phyloP scores from a whole-genome alignment of 306 rosid species.

The Canavalia gladiata region DNA sequence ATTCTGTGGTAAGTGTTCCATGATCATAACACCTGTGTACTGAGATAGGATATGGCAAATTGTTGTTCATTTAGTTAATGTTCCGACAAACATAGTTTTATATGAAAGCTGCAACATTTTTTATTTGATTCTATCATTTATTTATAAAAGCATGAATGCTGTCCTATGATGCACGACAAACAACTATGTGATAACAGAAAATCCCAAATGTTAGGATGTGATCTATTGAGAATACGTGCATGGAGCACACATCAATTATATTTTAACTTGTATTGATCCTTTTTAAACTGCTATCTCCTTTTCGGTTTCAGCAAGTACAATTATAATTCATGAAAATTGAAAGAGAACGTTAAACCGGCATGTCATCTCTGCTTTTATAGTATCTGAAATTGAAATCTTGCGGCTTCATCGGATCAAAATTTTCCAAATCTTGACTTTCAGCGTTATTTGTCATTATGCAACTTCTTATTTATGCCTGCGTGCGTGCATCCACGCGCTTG shows the following conservation, averaged over 20 bases:
- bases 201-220: background rate
- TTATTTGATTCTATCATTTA: constrained; percentile 29
- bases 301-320: background rate
- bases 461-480: background rate
- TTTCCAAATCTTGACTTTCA: background rate
- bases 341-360: constrained; percentile 13
- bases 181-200: constrained; percentile 12
- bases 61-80: constrained; percentile 29
- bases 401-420: background rate
- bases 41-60: constrained; percentile 8
- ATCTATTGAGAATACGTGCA: constrained; percentile 2
- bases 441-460: background rate
- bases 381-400: background rate
- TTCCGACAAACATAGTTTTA: constrained; percentile 12
- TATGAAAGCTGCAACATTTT: constrained; percentile 10
- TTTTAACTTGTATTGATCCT: constrained; percentile 30
- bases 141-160: constrained; percentile 1
- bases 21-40: background rate
- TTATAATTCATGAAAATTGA: constrained; percentile 16
- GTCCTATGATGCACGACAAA: background rate
- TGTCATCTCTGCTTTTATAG: constrained; percentile 13
- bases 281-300: constrained; percentile 8
- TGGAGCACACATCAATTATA: constrained; percentile 16
- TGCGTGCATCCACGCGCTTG: background rate
- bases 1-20: constrained; percentile 73